Base-by-base conservation (phyloP, 192 early-diverging fungal genomes). In the Phlyctochytrium planicorne region DNA sequence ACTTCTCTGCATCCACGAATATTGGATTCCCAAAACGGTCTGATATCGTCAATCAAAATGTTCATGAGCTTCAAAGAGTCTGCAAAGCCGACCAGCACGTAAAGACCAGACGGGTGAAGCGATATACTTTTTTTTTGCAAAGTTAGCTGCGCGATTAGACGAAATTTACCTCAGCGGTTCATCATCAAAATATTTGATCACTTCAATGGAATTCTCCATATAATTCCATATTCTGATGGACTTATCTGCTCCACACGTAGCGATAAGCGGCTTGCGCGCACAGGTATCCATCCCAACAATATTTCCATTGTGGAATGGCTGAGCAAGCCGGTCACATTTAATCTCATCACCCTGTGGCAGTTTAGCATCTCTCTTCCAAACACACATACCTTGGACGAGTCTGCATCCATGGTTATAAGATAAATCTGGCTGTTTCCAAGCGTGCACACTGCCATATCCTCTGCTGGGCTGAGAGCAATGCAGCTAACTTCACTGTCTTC, bases 211-310 rank as follows among this genome's bases (percentile, higher is more conserved):
- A 62, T 86, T 85, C 23, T 87, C 85, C n/a, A 75, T n/a, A 70
- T 82, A 85, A 62, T 87, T 87, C 85, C 85, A 87, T 34, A 87
- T 78, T 3, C 85, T 62, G 25, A 87, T 69, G 0, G 85, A 80
- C 64, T 75, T 68, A 65, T 87, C 85, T 0, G 67, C 47, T 1
- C 83, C 82, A 60, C 83, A 84, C 0, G 85, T 87, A 14, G 79
- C 85, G 24, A 87, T 62, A 2, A 87, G 64, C 25, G 85, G 85
- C 52, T 87, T 87, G 31, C 85, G 67, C 10, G 74, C 68, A 59
- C 79, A 75, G 0, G 77, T 73, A 66, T 86, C 84, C 80, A 86
- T 77, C 34, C 81, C 80, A 20, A 59, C 37, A 57, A 86, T 75
- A 17, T 75, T 23, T 12, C 82, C 82, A 32, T 63, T 70, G 67